A percentile compares a stretch with the other conserved stretches of the same genome.
Evolutionary conservation across 2,329 filamentous ascomycete species (phyloP).

Genomic region (Diplocarpon rosae): DNA sequence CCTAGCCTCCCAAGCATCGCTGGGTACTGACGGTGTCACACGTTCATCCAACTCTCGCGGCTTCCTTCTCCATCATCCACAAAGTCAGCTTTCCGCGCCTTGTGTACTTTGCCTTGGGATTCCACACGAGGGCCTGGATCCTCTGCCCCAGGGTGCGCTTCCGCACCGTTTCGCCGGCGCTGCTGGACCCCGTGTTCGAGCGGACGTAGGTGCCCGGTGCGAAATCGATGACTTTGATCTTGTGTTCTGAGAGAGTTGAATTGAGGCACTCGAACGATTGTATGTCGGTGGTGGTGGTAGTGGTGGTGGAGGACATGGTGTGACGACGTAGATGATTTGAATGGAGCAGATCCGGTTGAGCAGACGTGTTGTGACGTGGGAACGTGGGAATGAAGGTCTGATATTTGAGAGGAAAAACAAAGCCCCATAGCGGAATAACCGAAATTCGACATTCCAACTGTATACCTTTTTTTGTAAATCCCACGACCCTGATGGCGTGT

Average conservation of each 20-base stretch:
- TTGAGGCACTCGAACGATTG: not conserved
- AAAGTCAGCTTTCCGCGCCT: slow-evolving; percentile 5
- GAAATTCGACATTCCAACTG: no score
- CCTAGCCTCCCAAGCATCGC: no score
- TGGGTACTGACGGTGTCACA: no score
- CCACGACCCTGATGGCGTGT: no score
- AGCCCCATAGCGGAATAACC: no score
- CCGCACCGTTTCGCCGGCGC: not conserved
- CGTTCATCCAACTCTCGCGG: no score
- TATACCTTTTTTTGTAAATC: no score
- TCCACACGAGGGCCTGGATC: slow-evolving; percentile 2
- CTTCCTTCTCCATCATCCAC: not conserved
- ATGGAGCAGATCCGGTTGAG: no score
- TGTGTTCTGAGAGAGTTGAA: not conserved
- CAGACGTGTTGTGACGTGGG: no score
- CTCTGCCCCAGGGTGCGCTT: slow-evolving; percentile 1
- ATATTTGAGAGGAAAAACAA: no score
- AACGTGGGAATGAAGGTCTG: no score
- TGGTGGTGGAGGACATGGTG: not conserved
- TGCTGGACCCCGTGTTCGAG: not conserved
- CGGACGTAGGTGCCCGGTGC: not conserved
- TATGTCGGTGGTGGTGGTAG: not conserved
- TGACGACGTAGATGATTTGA: no score
- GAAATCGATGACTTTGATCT: slow-evolving; percentile 7
- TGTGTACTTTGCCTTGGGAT: slow-evolving; percentile 6